Percentiles rank a stretch among this genome's conserved stretches.
Evolutionary conservation across 768 basidiomycete species (phyloP).

Genomic region (Nidularia pulvinata): DNA sequence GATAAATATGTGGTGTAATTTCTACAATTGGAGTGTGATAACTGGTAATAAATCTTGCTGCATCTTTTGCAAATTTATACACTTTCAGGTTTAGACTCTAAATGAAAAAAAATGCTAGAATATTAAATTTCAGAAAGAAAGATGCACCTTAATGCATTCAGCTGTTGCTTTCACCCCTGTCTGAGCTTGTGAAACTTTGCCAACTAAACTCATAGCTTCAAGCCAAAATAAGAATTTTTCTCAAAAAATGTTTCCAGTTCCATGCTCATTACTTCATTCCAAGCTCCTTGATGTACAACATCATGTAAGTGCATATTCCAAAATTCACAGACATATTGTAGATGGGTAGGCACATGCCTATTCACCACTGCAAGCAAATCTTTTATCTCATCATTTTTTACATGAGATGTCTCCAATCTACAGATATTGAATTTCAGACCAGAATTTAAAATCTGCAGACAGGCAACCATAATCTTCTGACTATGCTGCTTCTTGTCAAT

Average conservation of each 20-base stretch:
- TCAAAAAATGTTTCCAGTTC: background rate
- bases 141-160: background rate
- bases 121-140: background rate
- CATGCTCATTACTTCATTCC: background rate
- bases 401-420: background rate
- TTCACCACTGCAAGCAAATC: background rate
- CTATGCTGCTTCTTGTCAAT: background rate
- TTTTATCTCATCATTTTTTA: background rate
- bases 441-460: background rate
- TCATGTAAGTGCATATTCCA: background rate
- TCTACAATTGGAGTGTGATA: no score
- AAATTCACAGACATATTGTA: background rate
- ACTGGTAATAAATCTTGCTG: no score
- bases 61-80: no score
- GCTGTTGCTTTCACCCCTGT: background rate
- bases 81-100: background rate
- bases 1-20: no score
- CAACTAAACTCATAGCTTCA: background rate
- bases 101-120: background rate
- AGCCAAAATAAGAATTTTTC: background rate
- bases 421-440: background rate
- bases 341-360: background rate
- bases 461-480: background rate
- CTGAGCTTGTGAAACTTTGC: background rate
- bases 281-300: background rate